Base-by-base conservation (phyloP, 768 basidiomycete species). In the Tylopilus vinaceipallidus region DNA sequence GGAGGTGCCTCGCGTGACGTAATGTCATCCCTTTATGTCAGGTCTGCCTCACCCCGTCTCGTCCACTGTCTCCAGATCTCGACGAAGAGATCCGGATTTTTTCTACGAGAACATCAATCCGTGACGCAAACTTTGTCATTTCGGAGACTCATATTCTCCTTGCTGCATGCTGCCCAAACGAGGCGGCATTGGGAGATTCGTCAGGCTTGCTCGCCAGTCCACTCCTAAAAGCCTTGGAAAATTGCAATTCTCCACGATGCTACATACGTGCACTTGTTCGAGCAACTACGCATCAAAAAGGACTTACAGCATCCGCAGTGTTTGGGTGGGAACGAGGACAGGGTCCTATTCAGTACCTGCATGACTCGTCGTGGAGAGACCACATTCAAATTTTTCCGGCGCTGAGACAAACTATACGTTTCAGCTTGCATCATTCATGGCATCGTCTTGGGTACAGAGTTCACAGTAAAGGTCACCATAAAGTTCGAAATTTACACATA, bases 251-350 rank as follows among this genome's bases (percentile, higher is more conserved):
- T 50, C 6, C 52, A 55, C 8, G 50, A 62, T n/a, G 62, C 60
- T 6, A 61, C 20, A 38, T 58, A 61, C 13, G 22, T 16, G 35
- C 37, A 9, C 16, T 20, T 61, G 19, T 49, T 47, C 38, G 60
- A 55, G 41, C 23, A n/a, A 11, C 14, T 40, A 10, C n/a, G 7
- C 24, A 17, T 40, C 16, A 24, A 8, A 40, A 11, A 17, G n/a
- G 24, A 26, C n/a, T 22, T 11, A n/a, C 60, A 62, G 23, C 56
- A 62, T 36, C 60, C 56, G 26, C 60, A 55, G 16, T 62, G 60
- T 27, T 45, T 54, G 27, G 60, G 60, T 0, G 24, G n/a, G 33
- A 46, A 61, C 35, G 52, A 16, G 42, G 37, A 53, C 12, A 34
- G 60, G 8, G 41, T 61, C 1, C 43, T 62, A 1, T 61, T 62